Evolutionary conservation across 257 asterid genomes (phyloP), one percentile per base, ranked within the genome.

Genomic region (Rehmannia glutinosa): DNA sequence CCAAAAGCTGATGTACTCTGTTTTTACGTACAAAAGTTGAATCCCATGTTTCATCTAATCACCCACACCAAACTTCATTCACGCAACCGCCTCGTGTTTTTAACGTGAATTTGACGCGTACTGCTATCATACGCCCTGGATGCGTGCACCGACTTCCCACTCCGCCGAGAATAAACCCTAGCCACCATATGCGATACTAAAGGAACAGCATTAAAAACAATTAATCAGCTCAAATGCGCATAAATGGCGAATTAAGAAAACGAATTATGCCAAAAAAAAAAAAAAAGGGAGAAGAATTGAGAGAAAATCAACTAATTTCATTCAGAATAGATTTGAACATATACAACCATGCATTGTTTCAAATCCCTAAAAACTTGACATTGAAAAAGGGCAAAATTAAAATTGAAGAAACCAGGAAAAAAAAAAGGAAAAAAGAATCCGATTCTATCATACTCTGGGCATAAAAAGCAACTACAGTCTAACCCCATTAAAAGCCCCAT

Each of bases 381-480:
- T 24, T 32, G 3, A n/a, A 27, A 36, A 70, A 19, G 9, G 9
- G 19, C 12, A 43, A 66, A 57, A 6, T 38, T 3, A 47, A 19
- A 8, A 50, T n/a, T n/a, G 8, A 33, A 9, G n/a, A 8, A 45
- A 15, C 5, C 27, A 20, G 5, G 1, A 23, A 24, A 4, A 41
- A 25, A 32, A 28, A 11, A 20, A 45, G 53, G 53, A 69, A 24
- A 27, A 46, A 64, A 64, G 71, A 74, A 66, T 71, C 30, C 57
- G 54, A 38, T 68, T 52, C 65, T 80, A 64, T 69, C 52, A 47
- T 67, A 43, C 69, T 58, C 73, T 50, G 70, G 64, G 71, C 59
- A 9, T 13, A 35, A 46, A 30, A 64, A 2, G 61, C 59, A 61
- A 72, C 71, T 53, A 62, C 58, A 64, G 71, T 35, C 68, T 73